Evolutionary conservation across 1,284 basidiomycete genomes (phyloP).

Genomic region (Puccinia sorghi): DNA sequence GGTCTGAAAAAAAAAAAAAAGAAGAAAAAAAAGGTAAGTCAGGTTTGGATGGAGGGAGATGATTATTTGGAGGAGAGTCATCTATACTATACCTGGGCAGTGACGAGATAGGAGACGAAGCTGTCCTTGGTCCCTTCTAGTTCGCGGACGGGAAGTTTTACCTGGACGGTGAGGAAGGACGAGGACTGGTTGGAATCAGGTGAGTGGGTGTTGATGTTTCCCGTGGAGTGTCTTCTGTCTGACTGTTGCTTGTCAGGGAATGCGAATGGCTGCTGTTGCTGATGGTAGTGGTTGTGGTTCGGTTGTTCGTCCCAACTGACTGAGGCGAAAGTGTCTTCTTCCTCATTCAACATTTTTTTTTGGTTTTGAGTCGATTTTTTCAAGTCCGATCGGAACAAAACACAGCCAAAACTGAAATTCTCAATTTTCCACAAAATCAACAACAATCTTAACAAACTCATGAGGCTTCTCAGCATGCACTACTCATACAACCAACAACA

Average conservation of each 20-base stretch:
- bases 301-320: slow-evolving; percentile 54
- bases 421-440: slow-evolving; percentile 29
- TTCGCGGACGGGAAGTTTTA: slow-evolving; percentile 91
- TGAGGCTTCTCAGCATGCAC: slow-evolving; percentile 50
- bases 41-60: neutral
- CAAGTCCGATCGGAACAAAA: too few species aligned
- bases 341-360: slow-evolving; percentile 38
- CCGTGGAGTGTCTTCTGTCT: neutral
- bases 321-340: slow-evolving; percentile 56
- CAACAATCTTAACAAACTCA: slow-evolving; percentile 37
- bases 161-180: slow-evolving; percentile 64
- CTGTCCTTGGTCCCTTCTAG: slow-evolving; percentile 93
- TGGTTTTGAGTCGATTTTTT: neutral
- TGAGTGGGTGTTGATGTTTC: neutral
- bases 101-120: slow-evolving; percentile 90
- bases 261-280: slow-evolving; percentile 44
- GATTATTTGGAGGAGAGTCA: neutral
- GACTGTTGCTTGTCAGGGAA: slow-evolving; percentile 11
- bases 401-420: too few species aligned
- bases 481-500: neutral
- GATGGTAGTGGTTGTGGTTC: neutral
- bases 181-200: slow-evolving; percentile 4
- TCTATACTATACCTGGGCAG: slow-evolving; percentile 80
- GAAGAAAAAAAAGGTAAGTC: neutral
- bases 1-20: slow-evolving; percentile 66